A percentile compares a stretch with the other conserved stretches of the same genome.
Evolutionary conservation across 495 filamentous ascomycete genomes (phyloP).

Genomic region (Pseudoneurospora amorphoporcata): DNA sequence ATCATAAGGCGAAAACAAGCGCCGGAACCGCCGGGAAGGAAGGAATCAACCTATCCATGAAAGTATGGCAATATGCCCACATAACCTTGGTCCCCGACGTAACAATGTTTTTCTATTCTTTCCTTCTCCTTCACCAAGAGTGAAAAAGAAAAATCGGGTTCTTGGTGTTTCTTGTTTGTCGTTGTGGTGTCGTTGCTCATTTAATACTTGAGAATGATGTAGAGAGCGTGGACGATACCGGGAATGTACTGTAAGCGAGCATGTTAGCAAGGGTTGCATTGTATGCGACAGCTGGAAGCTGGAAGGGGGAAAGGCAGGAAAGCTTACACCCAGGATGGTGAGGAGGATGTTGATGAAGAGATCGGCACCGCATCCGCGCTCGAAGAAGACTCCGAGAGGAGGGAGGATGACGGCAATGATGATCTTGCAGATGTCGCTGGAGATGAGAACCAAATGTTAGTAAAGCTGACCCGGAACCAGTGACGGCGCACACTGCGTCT

Average conservation of each 20-base stretch:
- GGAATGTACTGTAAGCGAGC: constrained; percentile 30
- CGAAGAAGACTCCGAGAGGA: constrained; percentile 81
- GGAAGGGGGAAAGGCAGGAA: neutral
- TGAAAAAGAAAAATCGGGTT: neutral
- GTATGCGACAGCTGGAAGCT: neutral
- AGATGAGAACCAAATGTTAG: neutral
- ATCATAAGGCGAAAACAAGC: neutral
- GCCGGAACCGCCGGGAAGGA: neutral
- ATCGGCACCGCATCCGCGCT: constrained; percentile 78
- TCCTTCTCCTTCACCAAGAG: neutral
- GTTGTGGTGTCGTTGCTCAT: neutral
- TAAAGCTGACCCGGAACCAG: neutral
- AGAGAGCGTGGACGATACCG: constrained; percentile 57
- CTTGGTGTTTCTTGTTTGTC: neutral
- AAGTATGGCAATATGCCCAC: neutral
- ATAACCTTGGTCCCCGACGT: neutral
- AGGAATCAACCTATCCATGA: neutral
- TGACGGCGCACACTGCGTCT: neutral
- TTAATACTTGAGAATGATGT: constrained; percentile 43
- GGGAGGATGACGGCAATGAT: constrained; percentile 80
- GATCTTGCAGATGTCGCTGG: constrained; percentile 86
- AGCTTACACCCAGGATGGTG: constrained; percentile 67
- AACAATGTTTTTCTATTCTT: neutral
- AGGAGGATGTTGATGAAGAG: constrained; percentile 87
- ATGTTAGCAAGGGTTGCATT: neutral